phyloP scores from a whole-genome alignment of 331 rosid genomes.

The Acacia pycnantha region DNA sequence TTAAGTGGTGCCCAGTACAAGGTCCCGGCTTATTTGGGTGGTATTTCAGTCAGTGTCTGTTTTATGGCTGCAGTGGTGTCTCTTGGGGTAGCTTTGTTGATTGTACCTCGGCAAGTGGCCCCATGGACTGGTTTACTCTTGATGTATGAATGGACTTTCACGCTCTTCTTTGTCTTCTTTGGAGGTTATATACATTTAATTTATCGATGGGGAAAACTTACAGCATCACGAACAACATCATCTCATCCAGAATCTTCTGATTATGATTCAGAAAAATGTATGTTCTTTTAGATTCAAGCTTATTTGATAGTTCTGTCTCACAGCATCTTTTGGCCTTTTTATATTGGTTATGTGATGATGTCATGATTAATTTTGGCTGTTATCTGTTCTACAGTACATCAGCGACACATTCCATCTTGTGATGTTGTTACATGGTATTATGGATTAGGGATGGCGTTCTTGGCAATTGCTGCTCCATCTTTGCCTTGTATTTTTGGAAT shows the following conservation, averaged over 20 bases:
- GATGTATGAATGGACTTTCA: conserved; percentile 95
- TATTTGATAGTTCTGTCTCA: conserved; percentile 6
- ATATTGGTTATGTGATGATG: neutral
- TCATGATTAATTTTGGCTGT: neutral
- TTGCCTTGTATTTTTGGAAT: conserved; percentile 84
- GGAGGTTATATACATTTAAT: conserved; percentile 79
- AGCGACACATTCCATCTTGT: conserved; percentile 59
- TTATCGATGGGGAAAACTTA: conserved; percentile 72
- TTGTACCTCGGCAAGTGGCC: conserved; percentile 90
- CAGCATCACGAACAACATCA: conserved; percentile 48
- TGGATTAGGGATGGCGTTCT: conserved; percentile 80
- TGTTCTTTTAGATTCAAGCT: conserved; percentile 25
- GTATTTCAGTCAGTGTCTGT: conserved; percentile 65
- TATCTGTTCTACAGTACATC: conserved; percentile 65
- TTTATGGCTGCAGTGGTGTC: conserved; percentile 62
- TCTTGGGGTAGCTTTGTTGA: conserved; percentile 59
- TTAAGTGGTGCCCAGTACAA: conserved; percentile 54
- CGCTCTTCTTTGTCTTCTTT: conserved; percentile 68
- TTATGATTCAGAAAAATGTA: conserved; percentile 82
- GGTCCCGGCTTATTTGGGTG: conserved; percentile 83
- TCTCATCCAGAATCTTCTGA: conserved; percentile 54
- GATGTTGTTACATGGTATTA: conserved; percentile 64
- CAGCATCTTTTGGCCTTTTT: neutral
- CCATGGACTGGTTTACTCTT: conserved; percentile 98
- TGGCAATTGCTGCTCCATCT: conserved; percentile 88